Evolutionary conservation across 2,329 filamentous ascomycete species (phyloP), one percentile per base, ranked within the genome.

Genomic region (Phyllosticta capitalensis): DNA sequence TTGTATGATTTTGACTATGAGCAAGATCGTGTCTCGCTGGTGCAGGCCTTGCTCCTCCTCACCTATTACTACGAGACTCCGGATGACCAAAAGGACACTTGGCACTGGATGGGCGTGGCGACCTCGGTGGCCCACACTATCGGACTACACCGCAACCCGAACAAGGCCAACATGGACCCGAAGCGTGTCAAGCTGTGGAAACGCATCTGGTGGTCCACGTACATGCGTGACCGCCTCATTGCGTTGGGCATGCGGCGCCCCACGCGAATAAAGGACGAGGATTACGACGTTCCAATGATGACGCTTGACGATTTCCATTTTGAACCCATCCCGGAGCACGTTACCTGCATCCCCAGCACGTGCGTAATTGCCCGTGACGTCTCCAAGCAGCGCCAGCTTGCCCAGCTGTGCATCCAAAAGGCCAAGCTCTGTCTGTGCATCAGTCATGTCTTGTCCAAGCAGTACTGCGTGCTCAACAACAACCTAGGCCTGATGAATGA

Each of bases 41-140:
- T 96, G 17, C 92, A 96, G 74, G 87, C 89, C 4, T 79, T 96
- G 21, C 79, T 96, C 22, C 81, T 96, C 61, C 92, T 96, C 88
- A 96, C 92, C 3, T 96, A 95, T 72, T 97, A 92, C 88, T 96
- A 96, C 72, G 92, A 96, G 74, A 95, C 90, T 12, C 92, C 92
- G 0, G 91, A 96, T 74, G 92, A 96, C 71, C 90, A 96, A 70
- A 96, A 96, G 73, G 92, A 96, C 71, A 96, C 92, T 52, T 96
- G 92, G 89, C 92, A 96, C 71, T 96, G 92, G 92, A 95, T 96
- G 89, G 92, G 92, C 19, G 90, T 96, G 45, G 92, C 92, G 50
- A 89, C 95, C 61, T 96, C 92, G 12, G 79, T 96, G 53, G 92
- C 91, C 56, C 90, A 96, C 72, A 96, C 92, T 12, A 96, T 96